Evolutionary conservation across 768 basidiomycete species (phyloP).

Genomic region (Sutorius australiensis): DNA sequence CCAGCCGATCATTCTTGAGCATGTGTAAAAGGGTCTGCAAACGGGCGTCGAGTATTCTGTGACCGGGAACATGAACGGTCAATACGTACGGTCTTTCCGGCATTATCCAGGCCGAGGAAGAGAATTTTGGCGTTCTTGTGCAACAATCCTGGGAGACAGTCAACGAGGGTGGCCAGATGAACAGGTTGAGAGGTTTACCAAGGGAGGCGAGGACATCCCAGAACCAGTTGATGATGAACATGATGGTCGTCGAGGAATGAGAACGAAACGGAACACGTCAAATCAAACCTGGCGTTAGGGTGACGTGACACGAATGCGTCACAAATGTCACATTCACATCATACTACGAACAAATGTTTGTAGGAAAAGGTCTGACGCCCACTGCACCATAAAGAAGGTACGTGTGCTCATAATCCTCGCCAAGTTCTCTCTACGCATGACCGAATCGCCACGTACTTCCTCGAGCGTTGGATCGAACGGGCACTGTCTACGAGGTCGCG

Average conservation of each 20-base stretch:
- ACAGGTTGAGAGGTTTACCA: slow-evolving; percentile 48
- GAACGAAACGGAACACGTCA: slow-evolving; percentile 19
- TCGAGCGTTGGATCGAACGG: slow-evolving; percentile 43
- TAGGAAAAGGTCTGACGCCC: slow-evolving; percentile 70
- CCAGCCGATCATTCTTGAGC: slow-evolving; percentile 98
- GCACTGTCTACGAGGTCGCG: slow-evolving; percentile 76
- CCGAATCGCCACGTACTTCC: slow-evolving; percentile 64
- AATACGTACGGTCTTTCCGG: slow-evolving; percentile 88
- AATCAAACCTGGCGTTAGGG: slow-evolving; percentile 3
- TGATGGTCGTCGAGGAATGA: slow-evolving; percentile 34
- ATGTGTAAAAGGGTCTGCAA: slow-evolving; percentile 91
- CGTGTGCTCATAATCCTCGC: slow-evolving; percentile 60
- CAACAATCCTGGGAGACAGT: slow-evolving; percentile 58
- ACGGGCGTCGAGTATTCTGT: slow-evolving; percentile 4
- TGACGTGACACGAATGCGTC: slow-evolving; percentile 19
- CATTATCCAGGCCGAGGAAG: slow-evolving; percentile 98
- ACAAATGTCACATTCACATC: slow-evolving; percentile 9
- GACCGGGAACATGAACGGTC: not conserved
- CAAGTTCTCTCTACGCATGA: slow-evolving; percentile 56
- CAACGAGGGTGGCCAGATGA: not conserved
- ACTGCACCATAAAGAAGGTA: slow-evolving; percentile 47
- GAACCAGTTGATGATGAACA: slow-evolving; percentile 94
- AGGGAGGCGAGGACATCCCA: slow-evolving; percentile 94
- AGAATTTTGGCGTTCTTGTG: slow-evolving; percentile 99
- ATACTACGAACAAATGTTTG: slow-evolving; percentile 27